Percentiles rank a stretch among this genome's conserved stretches.
These are phyloP conservation scores for Fusarium sp. DNA, from an alignment of 2,329 filamentous ascomycete species.

Conservation along the genomic window DNA sequence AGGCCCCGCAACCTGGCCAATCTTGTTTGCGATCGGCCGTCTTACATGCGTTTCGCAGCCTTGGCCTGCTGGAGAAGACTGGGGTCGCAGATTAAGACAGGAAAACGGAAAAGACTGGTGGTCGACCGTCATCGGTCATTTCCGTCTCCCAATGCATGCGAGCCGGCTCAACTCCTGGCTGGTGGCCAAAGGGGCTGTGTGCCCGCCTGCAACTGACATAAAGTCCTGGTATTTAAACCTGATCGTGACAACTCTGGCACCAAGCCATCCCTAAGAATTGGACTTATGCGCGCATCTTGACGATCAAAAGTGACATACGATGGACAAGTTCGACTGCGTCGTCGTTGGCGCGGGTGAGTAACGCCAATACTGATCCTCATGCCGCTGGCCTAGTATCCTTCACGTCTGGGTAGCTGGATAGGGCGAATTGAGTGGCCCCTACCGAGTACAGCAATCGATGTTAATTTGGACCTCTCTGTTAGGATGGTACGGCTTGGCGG, in stretches of 20 bases:
- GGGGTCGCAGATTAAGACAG: too few species aligned
- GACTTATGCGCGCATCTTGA: not conserved
- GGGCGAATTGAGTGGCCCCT: not conserved
- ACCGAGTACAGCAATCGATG: not conserved
- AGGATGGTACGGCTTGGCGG: constrained; percentile 66
- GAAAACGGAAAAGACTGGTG: too few species aligned
- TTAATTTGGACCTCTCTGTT: not conserved
- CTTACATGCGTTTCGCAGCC: too few species aligned
- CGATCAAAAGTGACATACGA: not conserved
- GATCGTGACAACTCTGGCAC: not conserved
- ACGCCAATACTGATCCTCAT: not conserved
- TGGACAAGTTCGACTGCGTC: not conserved
- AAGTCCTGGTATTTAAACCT: not conserved
- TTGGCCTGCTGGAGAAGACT: too few species aligned
- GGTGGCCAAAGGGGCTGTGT: not conserved
- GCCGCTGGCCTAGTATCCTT: constrained; percentile 1
- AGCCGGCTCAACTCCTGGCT: too few species aligned
- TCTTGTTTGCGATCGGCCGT: too few species aligned
- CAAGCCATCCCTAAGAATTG: not conserved
- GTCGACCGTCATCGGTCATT: too few species aligned
- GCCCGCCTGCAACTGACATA: not conserved
- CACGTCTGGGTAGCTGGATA: not conserved
- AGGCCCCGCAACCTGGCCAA: too few species aligned
- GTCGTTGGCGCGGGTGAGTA: constrained; percentile 5
- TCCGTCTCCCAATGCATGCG: too few species aligned